These are phyloP conservation scores for Pyrenophora teres DNA, from an alignment of 2,329 filamentous ascomycete species.

Conservation along the genomic window DNA sequence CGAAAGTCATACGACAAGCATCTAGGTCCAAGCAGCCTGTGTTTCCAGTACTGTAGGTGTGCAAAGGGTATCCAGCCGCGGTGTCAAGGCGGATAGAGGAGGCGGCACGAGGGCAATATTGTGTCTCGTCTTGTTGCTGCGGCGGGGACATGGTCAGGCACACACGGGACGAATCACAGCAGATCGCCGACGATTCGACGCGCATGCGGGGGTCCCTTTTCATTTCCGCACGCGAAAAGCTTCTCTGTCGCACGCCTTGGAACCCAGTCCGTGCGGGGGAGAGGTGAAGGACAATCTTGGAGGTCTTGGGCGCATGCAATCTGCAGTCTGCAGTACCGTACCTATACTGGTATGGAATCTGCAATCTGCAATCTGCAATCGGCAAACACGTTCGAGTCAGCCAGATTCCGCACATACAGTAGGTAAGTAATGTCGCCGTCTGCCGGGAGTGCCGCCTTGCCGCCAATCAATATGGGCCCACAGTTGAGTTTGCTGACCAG, in stretches of 20 bases:
- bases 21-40: conserved; percentile 4
- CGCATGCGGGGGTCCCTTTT: conserved; percentile 9
- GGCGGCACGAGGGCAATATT: conserved; percentile 6
- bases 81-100: conserved; percentile 9
- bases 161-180: conserved; percentile 9
- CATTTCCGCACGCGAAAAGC: conserved; percentile 17
- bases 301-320: background rate
- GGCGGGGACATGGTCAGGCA: background rate
- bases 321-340: background rate
- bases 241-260: conserved; percentile 6
- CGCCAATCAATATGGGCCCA: background rate
- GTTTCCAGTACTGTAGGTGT: conserved; percentile 1
- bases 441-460: background rate
- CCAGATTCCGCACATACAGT: too few species aligned
- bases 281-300: too few species aligned
- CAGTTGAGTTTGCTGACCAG: background rate
- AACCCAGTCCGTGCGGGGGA: conserved; percentile 2
- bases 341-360: too few species aligned
- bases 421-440: background rate
- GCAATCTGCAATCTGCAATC: background rate
- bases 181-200: conserved; percentile 9
- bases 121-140: background rate
- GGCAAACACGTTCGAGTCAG: too few species aligned
- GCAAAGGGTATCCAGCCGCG: background rate
- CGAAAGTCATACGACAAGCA: conserved; percentile 11